A percentile compares a stretch with the other conserved stretches of the same genome.
These are phyloP conservation scores for Thalassia testudinum DNA, from an alignment of 116 monocot genomes.

Conservation along the genomic window DNA sequence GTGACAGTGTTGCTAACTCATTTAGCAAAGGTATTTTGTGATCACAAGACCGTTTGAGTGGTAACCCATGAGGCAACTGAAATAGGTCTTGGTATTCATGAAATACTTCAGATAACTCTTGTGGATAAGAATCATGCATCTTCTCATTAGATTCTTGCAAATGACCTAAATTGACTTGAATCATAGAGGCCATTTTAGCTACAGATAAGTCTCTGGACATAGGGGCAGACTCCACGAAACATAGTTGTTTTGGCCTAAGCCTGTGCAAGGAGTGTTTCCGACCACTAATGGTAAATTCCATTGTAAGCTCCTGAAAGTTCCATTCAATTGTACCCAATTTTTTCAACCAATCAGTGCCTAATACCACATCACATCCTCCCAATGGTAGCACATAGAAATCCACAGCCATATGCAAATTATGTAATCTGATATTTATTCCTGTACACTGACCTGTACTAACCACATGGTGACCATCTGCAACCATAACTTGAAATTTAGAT, in stretches of 20 bases:
- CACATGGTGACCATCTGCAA: background rate
- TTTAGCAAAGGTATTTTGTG: background rate
- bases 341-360: constrained; percentile 1
- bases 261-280: background rate
- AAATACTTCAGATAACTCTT: background rate
- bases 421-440: background rate
- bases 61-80: background rate
- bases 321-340: background rate
- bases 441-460: too few relatives aligned
- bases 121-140: background rate
- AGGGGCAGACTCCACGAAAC: background rate
- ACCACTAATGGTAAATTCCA: background rate
- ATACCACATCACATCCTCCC: background rate
- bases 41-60: background rate
- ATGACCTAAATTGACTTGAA: background rate
- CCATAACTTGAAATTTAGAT: background rate
- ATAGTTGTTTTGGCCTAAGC: background rate
- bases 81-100: background rate
- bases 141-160: background rate
- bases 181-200: background rate
- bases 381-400: background rate
- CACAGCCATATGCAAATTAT: background rate
- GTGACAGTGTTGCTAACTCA: background rate
- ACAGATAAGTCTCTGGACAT: background rate
- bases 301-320: background rate